phyloP scores from a whole-genome alignment of 108 stramenopile genomes.

The Nitzschia putrida region DNA sequence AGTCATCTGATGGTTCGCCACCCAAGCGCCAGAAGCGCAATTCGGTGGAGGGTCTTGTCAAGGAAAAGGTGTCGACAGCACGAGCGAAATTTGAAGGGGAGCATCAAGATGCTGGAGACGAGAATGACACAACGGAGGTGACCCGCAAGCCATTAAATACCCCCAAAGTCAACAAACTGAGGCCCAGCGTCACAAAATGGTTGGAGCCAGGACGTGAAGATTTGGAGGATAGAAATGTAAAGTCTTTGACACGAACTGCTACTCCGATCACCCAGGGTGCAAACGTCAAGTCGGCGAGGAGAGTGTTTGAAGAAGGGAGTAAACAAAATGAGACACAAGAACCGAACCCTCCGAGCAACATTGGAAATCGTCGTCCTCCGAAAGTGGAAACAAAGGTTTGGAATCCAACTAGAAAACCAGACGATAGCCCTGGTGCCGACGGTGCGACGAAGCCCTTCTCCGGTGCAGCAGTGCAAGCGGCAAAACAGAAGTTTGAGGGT shows the following conservation, averaged over 20 bases:
- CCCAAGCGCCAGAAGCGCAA: slow-evolving; percentile 7
- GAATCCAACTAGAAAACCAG: neutral
- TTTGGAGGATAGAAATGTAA: neutral
- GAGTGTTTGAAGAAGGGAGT: slow-evolving; percentile 3
- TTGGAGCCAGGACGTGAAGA: neutral
- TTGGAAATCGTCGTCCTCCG: neutral
- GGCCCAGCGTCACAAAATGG: neutral
- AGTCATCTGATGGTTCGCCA: neutral
- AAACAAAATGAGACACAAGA: neutral
- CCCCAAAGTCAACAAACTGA: neutral
- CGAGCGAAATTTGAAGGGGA: slow-evolving; percentile 3
- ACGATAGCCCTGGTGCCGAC: neutral
- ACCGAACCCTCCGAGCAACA: neutral
- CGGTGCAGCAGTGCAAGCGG: no score
- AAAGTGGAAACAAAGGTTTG: neutral
- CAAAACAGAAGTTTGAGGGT: no score
- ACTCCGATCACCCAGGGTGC: no score
- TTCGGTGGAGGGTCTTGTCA: neutral
- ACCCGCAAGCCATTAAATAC: neutral
- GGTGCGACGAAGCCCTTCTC: no score
- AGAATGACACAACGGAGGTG: neutral
- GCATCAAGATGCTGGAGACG: neutral
- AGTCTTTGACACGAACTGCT: neutral
- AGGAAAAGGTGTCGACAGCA: neutral
- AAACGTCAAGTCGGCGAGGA: neutral